Conservation (phyloP, 345 rosid species). For the Dimocarpus longan region DNA sequence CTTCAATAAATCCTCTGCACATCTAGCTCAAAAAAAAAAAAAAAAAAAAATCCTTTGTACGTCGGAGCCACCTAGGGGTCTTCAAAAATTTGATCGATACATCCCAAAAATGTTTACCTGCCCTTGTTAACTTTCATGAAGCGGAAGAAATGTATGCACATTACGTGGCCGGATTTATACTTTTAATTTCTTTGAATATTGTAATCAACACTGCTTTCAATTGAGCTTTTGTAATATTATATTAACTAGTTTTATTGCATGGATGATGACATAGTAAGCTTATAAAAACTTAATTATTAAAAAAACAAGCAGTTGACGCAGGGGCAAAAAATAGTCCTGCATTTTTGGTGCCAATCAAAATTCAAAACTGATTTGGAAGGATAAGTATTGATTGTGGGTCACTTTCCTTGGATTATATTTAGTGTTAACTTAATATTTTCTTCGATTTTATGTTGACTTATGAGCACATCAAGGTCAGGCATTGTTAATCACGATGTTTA, state of each 20-base stretch:
- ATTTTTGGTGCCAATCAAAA: too few species aligned
- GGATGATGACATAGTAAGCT: background rate
- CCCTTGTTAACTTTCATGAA: background rate
- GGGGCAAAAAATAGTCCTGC: background rate
- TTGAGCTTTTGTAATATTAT: too few species aligned
- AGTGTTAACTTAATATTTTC: background rate
- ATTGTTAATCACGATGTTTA: background rate
- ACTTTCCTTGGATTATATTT: background rate
- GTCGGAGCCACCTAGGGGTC: background rate
- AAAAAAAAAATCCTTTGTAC: background rate
- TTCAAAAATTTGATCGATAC: background rate
- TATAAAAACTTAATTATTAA: background rate
- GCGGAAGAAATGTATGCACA: background rate
- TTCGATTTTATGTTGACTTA: background rate
- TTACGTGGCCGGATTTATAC: too few species aligned
- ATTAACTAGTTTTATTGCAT: background rate
- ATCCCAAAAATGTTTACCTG: background rate
- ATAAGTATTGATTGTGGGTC: background rate
- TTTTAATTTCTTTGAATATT: too few species aligned
- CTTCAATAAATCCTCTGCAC: background rate
- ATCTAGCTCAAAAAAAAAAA: too few species aligned
- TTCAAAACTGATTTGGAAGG: background rate
- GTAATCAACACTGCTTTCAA: too few species aligned
- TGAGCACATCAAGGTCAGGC: too few species aligned
- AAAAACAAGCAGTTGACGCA: background rate